Evolutionary conservation across 2,329 filamentous ascomycete genomes (phyloP).

Genomic region (Pseudogymnoascus sp.): DNA sequence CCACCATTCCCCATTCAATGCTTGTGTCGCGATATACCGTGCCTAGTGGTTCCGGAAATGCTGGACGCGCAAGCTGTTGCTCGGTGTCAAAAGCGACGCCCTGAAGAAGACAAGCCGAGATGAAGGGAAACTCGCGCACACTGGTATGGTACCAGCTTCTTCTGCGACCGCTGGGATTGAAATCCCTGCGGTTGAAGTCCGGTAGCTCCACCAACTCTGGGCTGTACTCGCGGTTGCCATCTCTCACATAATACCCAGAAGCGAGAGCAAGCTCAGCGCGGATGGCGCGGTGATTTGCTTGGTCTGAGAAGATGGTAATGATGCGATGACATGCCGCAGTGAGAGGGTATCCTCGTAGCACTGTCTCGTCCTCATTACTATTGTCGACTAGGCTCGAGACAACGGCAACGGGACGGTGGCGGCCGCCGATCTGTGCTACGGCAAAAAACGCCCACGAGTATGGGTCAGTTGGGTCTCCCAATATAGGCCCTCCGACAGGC

Average conservation of each 20-base stretch:
- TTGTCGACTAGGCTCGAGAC: not conserved
- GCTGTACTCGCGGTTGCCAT: slow-evolving; percentile 4
- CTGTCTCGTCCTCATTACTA: slow-evolving; percentile 1
- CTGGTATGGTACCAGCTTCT: slow-evolving; percentile 18
- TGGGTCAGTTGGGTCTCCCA: not conserved
- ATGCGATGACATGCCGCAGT: slow-evolving; percentile 17
- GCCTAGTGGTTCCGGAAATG: slow-evolving; percentile 18
- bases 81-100: slow-evolving; percentile 16
- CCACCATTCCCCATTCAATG: slow-evolving; percentile 21
- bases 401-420: not conserved
- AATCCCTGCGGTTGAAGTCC: not conserved
- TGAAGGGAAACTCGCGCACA: slow-evolving; percentile 19
- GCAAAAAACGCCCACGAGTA: not conserved
- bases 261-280: slow-evolving; percentile 14
- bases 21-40: slow-evolving; percentile 21
- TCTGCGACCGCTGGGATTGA: not conserved
- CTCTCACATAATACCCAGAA: slow-evolving; percentile 12
- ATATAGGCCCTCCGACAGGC: not conserved
- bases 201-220: not conserved
- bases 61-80: slow-evolving; percentile 1
- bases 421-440: not conserved
- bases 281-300: slow-evolving; percentile 14
- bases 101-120: slow-evolving; percentile 17
- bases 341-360: slow-evolving; percentile 17
- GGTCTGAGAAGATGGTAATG: slow-evolving; percentile 19